Base-by-base conservation (phyloP, 257 asterid genomes). In the Penstemon barbatus region DNA sequence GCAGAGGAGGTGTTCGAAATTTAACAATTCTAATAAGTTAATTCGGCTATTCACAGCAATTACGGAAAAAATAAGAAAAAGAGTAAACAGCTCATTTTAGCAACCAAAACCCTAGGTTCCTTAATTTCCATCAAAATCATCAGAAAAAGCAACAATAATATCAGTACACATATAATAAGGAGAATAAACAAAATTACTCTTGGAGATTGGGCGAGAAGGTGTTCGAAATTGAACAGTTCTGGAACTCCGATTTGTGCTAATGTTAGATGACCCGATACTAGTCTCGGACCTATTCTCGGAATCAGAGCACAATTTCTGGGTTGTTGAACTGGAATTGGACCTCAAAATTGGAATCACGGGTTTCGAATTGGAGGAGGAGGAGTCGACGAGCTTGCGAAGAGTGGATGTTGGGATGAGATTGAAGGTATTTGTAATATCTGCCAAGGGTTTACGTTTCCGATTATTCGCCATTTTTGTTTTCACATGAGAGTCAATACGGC, bases 231-330 rank as follows among this genome's bases (percentile, higher is more conserved):
- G 87, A 62, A 63, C 71, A 43, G 63, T 25, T 57, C 61, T 73
- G 44, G 77, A 63, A 68, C 44, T 71, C 52, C 65, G 55, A 43
- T 69, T 18, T 69, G 69, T 70, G 61, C 68, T 63, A 39, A 69
- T 65, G 68, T 75, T 71, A 72, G 81, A 76, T 4, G 86, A 84
- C 18, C 86, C 92, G 64, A 84, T 81, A 67, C 91, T 87, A 25
- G 85, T 64, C 51, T 72, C 72, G 57, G 95, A 83, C 80, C 68
- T 74, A 43, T 58, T 60, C 4, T 79, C 73, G 11, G 77, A 66
- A 25, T 77, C 74, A 45, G 82, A 57, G 67, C 49, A 12, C 2
- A 63, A 3, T 5, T 64, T 79, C 56, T 33, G 73, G 71, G 52
- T 70, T 10, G 75, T 36, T 74, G 83, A 74, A 72, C 69, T 57